These are phyloP conservation scores for Sporothrix dimorphospora DNA, from an alignment of 2,329 filamentous ascomycete species.

Conservation along the genomic window DNA sequence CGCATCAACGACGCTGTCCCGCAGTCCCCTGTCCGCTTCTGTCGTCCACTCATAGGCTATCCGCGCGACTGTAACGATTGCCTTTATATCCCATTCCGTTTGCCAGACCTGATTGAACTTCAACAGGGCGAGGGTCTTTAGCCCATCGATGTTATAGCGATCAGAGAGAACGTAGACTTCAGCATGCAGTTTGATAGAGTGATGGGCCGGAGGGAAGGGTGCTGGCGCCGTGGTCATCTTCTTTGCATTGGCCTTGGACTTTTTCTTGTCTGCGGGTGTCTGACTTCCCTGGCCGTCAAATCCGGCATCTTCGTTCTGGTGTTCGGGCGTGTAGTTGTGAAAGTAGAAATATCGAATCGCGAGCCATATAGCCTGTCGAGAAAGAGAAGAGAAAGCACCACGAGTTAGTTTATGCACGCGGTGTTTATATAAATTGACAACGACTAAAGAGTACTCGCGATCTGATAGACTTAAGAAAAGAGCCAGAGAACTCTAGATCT, in stretches of 20 bases:
- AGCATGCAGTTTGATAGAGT: not conserved
- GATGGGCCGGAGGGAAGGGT: not conserved
- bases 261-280: not conserved
- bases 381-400: too few relatives aligned
- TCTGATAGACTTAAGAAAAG: not conserved
- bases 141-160: not conserved
- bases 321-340: not conserved
- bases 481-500: not conserved
- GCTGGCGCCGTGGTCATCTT: too few relatives aligned
- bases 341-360: constrained; percentile 19
- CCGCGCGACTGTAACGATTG: not conserved
- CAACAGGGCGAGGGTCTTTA: not conserved
- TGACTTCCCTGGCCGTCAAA: too few relatives aligned
- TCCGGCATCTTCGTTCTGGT: not conserved
- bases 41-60: not conserved
- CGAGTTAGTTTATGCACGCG: too few relatives aligned
- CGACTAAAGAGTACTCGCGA: not conserved
- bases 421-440: not conserved
- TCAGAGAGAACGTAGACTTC: constrained; percentile 16
- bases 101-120: not conserved
- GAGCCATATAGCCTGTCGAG: too few relatives aligned
- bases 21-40: not conserved
- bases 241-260: not conserved
- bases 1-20: not conserved
- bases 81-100: not conserved